Conservation (phyloP, 148 eudicot species). For the Gaultheria prostrata region DNA sequence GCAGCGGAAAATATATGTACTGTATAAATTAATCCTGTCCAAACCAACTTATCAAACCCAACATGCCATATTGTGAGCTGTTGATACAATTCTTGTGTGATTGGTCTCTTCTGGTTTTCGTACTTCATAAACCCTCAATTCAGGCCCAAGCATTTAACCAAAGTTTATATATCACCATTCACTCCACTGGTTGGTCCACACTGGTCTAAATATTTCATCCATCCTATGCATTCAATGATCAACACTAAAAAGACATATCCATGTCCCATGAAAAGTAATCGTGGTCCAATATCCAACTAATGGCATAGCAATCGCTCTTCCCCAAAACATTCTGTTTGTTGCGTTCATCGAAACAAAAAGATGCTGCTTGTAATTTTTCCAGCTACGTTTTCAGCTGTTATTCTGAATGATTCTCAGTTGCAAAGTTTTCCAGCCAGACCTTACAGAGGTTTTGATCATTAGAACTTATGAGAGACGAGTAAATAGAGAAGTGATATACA, state of each 20-base stretch:
- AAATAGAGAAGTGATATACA: neutral
- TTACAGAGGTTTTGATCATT: neutral
- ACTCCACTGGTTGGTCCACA: constrained; percentile 1
- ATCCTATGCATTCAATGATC: neutral
- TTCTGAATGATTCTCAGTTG: neutral
- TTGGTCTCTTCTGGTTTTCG: neutral
- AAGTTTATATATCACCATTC: neutral
- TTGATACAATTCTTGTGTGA: neutral
- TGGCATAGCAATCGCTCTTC: neutral
- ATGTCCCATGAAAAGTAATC: neutral
- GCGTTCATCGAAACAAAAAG: neutral
- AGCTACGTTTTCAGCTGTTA: neutral
- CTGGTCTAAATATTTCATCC: neutral
- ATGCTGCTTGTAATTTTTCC: too few species aligned
- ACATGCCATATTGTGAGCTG: neutral
- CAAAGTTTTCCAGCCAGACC: neutral
- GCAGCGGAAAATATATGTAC: neutral
- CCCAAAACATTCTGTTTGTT: neutral
- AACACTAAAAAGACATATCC: too few species aligned
- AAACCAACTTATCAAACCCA: neutral
- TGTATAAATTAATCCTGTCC: neutral
- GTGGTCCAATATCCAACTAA: neutral
- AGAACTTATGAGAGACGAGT: neutral
- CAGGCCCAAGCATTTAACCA: neutral
- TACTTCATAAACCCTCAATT: neutral